Conservation (phyloP, 345 rosid genomes). For the Odontarrhena argentea region DNA sequence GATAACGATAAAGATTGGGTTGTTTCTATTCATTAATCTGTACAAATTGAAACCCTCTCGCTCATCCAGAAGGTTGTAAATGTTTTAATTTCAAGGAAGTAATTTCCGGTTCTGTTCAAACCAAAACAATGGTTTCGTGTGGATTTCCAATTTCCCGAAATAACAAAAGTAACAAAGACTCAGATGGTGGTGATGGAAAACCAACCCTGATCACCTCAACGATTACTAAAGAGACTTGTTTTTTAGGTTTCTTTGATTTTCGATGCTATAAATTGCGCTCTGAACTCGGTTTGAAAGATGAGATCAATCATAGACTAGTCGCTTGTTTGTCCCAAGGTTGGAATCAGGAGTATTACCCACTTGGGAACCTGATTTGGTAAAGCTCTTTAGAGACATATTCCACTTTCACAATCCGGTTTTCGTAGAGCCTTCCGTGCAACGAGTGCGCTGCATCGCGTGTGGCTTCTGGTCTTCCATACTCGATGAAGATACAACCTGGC, state of each 20-base stretch:
- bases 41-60: not conserved
- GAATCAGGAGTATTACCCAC: constrained; percentile 28
- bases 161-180: constrained; percentile 8
- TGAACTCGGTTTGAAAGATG: constrained; percentile 17
- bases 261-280: constrained; percentile 15
- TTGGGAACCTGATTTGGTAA: constrained; percentile 57
- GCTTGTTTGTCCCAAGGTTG: not conserved
- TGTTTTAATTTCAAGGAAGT: no score
- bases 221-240: constrained; percentile 22
- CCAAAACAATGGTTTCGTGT: not conserved
- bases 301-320: constrained; percentile 11
- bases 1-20: constrained; percentile 35
- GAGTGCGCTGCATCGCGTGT: constrained; percentile 70
- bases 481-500: constrained; percentile 69
- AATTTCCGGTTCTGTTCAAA: no score
- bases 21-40: not conserved
- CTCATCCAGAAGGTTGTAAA: not conserved
- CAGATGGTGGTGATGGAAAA: not conserved
- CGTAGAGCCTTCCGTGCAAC: constrained; percentile 71
- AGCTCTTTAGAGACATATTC: constrained; percentile 63
- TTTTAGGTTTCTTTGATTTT: not conserved
- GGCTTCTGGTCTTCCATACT: constrained; percentile 74
- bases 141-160: constrained; percentile 4
- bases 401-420: constrained; percentile 54
- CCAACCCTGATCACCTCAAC: constrained; percentile 29